Percentiles rank a stretch among this genome's conserved stretches.
phyloP scores from a whole-genome alignment of 805 yeast genomes.

The Zygoascus bituminiphila region DNA sequence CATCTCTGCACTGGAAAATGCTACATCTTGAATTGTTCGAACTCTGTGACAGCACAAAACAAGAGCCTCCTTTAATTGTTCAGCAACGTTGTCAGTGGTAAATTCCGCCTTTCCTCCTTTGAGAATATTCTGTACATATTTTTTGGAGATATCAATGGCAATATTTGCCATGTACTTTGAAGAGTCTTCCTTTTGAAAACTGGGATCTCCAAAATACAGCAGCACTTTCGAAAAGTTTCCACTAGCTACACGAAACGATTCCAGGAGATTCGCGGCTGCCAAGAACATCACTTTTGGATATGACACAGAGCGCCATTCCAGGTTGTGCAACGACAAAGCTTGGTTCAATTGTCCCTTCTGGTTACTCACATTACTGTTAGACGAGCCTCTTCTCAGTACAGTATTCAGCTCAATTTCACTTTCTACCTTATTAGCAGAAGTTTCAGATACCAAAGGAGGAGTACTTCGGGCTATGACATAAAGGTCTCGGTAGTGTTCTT shows the following conservation, averaged over 20 bases:
- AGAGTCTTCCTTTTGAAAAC: slow-evolving; percentile 58
- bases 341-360: slow-evolving; percentile 42
- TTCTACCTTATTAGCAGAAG: slow-evolving; percentile 75
- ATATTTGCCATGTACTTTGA: slow-evolving; percentile 61
- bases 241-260: slow-evolving; percentile 58
- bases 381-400: slow-evolving; percentile 80
- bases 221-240: slow-evolving; percentile 78
- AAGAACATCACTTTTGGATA: slow-evolving; percentile 80
- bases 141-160: slow-evolving; percentile 49
- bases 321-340: slow-evolving; percentile 39
- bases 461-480: slow-evolving; percentile 73
- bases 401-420: slow-evolving; percentile 89
- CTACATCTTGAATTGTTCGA: slow-evolving; percentile 64
- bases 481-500: slow-evolving; percentile 41
- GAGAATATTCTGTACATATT: slow-evolving; percentile 45
- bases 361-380: slow-evolving; percentile 67
- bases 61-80: slow-evolving; percentile 61
- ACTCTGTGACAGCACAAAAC: slow-evolving; percentile 72
- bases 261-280: slow-evolving; percentile 73
- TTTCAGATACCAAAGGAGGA: slow-evolving; percentile 80
- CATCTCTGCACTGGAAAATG: slow-evolving; percentile 66
- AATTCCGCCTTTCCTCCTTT: slow-evolving; percentile 48
- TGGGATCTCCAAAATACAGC: slow-evolving; percentile 79
- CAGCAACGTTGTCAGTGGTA: slow-evolving; percentile 50
- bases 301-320: slow-evolving; percentile 48